Percentiles rank a stretch among this genome's conserved stretches.
Evolutionary conservation across 805 yeast genomes (phyloP).

Genomic region (Saturnispora mendoncae): DNA sequence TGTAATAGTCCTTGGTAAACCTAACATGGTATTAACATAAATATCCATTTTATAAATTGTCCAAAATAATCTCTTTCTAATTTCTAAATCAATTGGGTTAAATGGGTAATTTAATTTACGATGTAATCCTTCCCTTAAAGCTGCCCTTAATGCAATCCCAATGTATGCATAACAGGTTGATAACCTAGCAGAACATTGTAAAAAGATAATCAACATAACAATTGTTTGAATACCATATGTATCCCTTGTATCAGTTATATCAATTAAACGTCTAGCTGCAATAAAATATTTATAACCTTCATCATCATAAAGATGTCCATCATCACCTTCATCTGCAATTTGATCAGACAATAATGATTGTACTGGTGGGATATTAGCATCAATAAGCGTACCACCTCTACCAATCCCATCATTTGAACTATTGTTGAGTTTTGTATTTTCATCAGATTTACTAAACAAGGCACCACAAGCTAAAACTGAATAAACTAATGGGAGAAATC

Average conservation of each 20-base stretch:
- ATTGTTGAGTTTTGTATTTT: constrained; percentile 21
- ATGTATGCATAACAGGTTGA: constrained; percentile 85
- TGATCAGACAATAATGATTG: constrained; percentile 23
- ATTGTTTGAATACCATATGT: constrained; percentile 76
- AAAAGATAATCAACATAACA: constrained; percentile 74
- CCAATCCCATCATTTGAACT: constrained; percentile 9
- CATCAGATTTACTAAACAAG: constrained; percentile 51
- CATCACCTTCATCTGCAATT: background rate
- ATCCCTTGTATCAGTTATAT: constrained; percentile 78
- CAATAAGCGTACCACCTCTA: constrained; percentile 8
- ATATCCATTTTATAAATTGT: constrained; percentile 86
- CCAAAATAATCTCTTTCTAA: constrained; percentile 79
- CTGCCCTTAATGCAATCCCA: constrained; percentile 79
- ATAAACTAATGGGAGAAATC: constrained; percentile 71
- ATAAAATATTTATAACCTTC: constrained; percentile 75
- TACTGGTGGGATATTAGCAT: constrained; percentile 9
- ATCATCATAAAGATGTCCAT: constrained; percentile 36
- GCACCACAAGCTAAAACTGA: constrained; percentile 88
- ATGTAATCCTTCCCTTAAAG: constrained; percentile 76
- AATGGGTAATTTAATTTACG: constrained; percentile 54
- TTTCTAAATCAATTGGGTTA: constrained; percentile 74
- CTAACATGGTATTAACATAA: constrained; percentile 79
- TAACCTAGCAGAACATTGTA: constrained; percentile 81
- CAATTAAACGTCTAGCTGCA: constrained; percentile 72
- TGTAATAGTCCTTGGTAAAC: constrained; percentile 68